Evolutionary conservation across 139 green algal species (phyloP).

Genomic region (Picochlorum sp.): DNA sequence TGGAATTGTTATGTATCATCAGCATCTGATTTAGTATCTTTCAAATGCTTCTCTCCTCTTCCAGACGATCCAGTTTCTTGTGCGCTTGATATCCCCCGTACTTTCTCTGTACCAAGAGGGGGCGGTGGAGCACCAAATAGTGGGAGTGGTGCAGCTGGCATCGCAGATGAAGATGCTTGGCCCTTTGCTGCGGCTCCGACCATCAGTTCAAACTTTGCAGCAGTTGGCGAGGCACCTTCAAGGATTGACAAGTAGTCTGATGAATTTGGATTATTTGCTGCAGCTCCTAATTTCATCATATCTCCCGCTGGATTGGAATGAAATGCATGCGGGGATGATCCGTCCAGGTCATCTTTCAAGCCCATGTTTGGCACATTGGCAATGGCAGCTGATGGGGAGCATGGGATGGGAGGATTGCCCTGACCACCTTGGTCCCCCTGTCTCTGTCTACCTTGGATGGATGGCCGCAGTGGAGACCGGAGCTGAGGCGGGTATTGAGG

Average conservation of each 20-base stretch:
- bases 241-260: neutral
- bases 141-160: constrained; percentile 1
- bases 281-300: no score
- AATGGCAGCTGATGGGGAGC: no score
- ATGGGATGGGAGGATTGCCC: no score
- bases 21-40: no score
- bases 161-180: neutral
- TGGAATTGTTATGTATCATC: no score
- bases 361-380: no score
- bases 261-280: no score
- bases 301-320: no score
- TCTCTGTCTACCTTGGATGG: neutral
- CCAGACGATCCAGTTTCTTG: neutral
- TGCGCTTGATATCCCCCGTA: neutral
- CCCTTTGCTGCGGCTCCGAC: neutral
- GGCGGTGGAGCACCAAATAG: neutral
- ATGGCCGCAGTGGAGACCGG: constrained; percentile 23
- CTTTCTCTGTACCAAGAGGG: neutral
- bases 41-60: neutral
- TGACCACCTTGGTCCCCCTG: no score
- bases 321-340: no score
- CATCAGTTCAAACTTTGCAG: neutral
- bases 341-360: no score
- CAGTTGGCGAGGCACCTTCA: neutral
- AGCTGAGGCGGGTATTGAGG: constrained; percentile 2